Base-by-base conservation (phyloP, 2,329 filamentous ascomycete species). In the Hymenoscyphus scutula region DNA sequence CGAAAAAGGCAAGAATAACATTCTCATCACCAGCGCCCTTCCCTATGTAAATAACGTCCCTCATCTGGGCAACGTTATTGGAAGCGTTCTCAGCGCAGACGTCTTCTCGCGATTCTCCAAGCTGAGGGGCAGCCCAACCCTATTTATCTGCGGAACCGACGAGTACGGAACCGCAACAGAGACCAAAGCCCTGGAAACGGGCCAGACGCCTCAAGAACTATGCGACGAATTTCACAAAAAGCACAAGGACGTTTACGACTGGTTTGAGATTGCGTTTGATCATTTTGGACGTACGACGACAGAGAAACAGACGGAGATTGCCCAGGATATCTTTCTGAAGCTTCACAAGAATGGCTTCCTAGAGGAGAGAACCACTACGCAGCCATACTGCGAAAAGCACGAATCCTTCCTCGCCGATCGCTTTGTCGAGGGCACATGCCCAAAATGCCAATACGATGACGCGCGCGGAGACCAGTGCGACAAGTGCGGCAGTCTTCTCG, bases 111-210 rank as follows among this genome's bases (percentile, higher is more conserved):
- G 87, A 69, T 96, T 89, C 78, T 90, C 89, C 79, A 91, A 91
- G 76, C 88, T 90, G 53, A 85, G 91, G 72, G 90, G 89, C 61
- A 84, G 89, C 73, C 90, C 87, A 68, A 96, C 92, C 1, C 83
- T 97, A 58, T 97, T 87, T 76, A 82, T 97, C 69, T 96, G 93
- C 77, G 92, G 92, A 62, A 91, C 88, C 58, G 94, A 97, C 79
- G 91, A 98, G 78, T 98, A 97, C 76, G 94, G 94, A 62, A 98
- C 94, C 13, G 93, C 94, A 25, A 97, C 93, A 34, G 94, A 97
- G 78, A 97, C 94, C 29, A 97, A 96, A 80, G 94, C 94, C 4
- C 85, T 97, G 48, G 92, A 96, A 75, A 92, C 95, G 75, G 89
- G 89, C 15, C 81, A 92, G 67, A 92, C 89, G 13, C 92, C 94